phyloP scores from a whole-genome alignment of 148 eudicot species.

The Camellia granthamiana region DNA sequence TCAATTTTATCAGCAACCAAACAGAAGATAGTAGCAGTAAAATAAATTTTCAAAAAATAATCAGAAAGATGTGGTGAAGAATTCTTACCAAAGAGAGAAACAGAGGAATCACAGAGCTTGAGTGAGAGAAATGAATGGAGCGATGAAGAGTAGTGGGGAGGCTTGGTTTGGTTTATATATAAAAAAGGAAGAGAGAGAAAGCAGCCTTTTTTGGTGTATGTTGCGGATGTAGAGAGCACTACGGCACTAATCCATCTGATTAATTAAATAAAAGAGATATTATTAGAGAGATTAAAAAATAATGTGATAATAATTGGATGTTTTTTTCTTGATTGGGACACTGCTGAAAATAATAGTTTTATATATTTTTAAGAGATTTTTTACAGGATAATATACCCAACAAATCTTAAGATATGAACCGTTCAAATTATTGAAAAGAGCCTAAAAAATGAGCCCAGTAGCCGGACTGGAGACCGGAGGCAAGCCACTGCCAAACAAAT shows the following conservation, averaged over 20 bases:
- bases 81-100: background rate
- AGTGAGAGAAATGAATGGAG: background rate
- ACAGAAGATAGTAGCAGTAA: background rate
- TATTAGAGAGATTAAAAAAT: background rate
- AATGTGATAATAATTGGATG: background rate
- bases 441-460: too few species aligned
- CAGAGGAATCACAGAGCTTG: background rate
- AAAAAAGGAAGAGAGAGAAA: background rate
- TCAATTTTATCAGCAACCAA: background rate
- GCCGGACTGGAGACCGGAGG: too few species aligned
- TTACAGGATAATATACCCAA: too few species aligned
- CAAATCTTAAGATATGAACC: too few species aligned
- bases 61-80: background rate
- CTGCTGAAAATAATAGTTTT: too few species aligned
- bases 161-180: background rate
- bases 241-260: background rate
- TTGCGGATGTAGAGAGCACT: conserved; percentile 9
- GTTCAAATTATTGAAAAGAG: too few species aligned
- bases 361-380: too few species aligned
- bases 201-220: background rate
- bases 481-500: background rate
- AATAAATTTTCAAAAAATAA: background rate
- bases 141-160: background rate
- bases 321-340: too few species aligned
- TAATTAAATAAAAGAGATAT: background rate